A percentile compares a stretch with the other conserved stretches of the same genome.
Conservation (phyloP, 352 stramenopile genomes). For the Globisporangium paddicum region DNA sequence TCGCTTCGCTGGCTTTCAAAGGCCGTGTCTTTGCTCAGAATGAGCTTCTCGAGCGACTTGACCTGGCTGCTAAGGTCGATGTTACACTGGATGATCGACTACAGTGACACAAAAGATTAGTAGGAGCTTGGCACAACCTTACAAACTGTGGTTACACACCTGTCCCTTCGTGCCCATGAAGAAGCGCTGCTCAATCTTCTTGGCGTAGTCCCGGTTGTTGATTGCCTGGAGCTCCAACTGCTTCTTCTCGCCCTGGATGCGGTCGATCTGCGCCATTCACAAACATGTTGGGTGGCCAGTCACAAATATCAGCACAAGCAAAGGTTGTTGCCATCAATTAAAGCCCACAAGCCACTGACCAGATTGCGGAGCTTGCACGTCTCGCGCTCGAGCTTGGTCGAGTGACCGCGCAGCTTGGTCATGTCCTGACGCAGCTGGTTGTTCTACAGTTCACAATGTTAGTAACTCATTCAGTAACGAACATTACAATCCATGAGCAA, state of each 20-base stretch:
- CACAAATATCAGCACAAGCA: too few relatives aligned
- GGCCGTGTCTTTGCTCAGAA: slow-evolving; percentile 20
- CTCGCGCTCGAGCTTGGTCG: slow-evolving; percentile 51
- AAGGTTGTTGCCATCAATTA: not conserved
- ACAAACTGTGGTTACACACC: slow-evolving; percentile 2
- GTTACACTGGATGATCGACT: slow-evolving; percentile 65
- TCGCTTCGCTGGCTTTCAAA: slow-evolving; percentile 23
- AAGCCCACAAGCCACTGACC: slow-evolving; percentile 14
- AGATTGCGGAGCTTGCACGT: slow-evolving; percentile 58
- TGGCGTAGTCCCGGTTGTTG: slow-evolving; percentile 75
- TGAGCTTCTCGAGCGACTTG: slow-evolving; percentile 32
- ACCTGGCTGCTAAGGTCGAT: slow-evolving; percentile 43
- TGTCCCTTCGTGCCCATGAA: slow-evolving; percentile 71
- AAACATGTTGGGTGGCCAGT: not conserved
- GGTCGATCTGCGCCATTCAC: slow-evolving; percentile 44
- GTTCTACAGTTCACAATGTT: slow-evolving; percentile 25
- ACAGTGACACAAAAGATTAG: not conserved
- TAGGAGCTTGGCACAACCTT: not conserved
- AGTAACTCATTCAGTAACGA: too few relatives aligned
- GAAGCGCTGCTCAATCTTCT: slow-evolving; percentile 83
- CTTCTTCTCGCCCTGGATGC: slow-evolving; percentile 70
- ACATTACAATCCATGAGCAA: too few relatives aligned
- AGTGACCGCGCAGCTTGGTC: slow-evolving; percentile 28
- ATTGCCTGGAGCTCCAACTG: slow-evolving; percentile 80
- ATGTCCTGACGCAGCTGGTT: slow-evolving; percentile 51